A percentile compares a stretch with the other conserved stretches of the same genome.
These are phyloP conservation scores for Aspergillus sparsus DNA, from an alignment of 495 filamentous ascomycete species.

Conservation along the genomic window DNA sequence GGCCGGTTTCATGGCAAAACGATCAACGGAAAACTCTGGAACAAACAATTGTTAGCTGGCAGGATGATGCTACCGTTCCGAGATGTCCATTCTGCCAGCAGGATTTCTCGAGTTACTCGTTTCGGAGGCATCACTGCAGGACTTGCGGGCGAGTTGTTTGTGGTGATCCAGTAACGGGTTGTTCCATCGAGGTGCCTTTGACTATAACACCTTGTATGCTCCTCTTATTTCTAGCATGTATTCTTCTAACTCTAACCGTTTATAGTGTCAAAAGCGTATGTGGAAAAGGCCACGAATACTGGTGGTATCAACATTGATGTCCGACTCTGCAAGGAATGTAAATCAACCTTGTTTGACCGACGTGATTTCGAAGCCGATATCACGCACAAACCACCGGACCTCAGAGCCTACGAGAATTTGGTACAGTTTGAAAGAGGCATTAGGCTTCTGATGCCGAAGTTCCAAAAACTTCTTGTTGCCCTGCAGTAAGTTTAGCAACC, in stretches of 20 bases:
- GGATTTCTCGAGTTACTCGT: conserved; percentile 85
- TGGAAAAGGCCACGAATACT: conserved; percentile 59
- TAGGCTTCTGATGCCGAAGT: conserved; percentile 76
- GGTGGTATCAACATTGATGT: conserved; percentile 72
- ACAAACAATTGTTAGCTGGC: conserved; percentile 91
- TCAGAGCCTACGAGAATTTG: conserved; percentile 83
- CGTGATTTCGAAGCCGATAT: conserved; percentile 77
- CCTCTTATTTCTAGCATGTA: not conserved
- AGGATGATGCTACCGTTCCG: conserved; percentile 80
- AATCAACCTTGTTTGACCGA: conserved; percentile 76
- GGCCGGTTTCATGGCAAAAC: conserved; percentile 60
- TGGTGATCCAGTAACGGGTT: conserved; percentile 77
- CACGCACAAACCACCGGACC: conserved; percentile 67
- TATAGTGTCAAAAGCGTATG: conserved; percentile 46
- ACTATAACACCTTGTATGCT: conserved; percentile 70
- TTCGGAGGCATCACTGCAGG: conserved; percentile 90
- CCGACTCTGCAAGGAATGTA: conserved; percentile 90
- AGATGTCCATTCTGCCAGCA: conserved; percentile 93
- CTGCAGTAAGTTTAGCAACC: conserved; percentile 56
- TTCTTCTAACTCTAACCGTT: conserved; percentile 25
- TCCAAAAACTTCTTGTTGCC: conserved; percentile 74
- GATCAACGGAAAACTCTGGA: conserved; percentile 76
- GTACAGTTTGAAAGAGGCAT: conserved; percentile 90
- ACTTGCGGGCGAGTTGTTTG: conserved; percentile 93
- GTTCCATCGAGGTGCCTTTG: conserved; percentile 80